These are phyloP conservation scores for Eimeria acervulina DNA, from an alignment of 169 alveolate species.

Conservation along the genomic window DNA sequence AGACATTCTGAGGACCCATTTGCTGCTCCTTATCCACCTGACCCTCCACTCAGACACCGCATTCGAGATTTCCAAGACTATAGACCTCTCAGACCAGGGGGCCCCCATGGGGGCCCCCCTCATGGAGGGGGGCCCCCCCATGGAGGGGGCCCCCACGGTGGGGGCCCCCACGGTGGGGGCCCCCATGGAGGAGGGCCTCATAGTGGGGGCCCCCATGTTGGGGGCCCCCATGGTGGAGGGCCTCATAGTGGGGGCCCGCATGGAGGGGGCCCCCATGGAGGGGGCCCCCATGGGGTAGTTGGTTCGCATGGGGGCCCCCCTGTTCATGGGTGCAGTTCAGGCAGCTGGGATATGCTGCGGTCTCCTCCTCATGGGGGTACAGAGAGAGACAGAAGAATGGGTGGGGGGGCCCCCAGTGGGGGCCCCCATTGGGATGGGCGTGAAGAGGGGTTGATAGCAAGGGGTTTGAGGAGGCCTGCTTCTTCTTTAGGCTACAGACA, in stretches of 20 bases:
- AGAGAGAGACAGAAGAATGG: slow-evolving; percentile 48
- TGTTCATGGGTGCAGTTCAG: background rate
- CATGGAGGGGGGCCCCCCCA: background rate
- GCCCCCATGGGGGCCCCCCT: background rate
- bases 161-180: background rate
- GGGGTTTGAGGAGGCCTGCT: background rate
- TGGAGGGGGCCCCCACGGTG: slow-evolving; percentile 35
- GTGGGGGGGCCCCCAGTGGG: background rate
- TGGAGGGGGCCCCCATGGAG: background rate
- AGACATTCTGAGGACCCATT: too few species aligned
- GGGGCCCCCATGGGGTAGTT: slow-evolving; percentile 21
- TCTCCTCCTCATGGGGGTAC: background rate
- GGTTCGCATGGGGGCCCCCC: background rate
- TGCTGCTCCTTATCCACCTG: background rate
- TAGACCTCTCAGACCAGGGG: background rate
- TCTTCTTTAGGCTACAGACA: slow-evolving; percentile 27
- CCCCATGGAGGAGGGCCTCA: background rate
- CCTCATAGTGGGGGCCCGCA: background rate
- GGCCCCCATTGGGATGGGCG: slow-evolving; percentile 20
- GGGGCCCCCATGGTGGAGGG: too few species aligned
- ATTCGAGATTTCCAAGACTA: background rate
- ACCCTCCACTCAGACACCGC: background rate
- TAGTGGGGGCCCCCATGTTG: background rate
- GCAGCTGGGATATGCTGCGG: slow-evolving; percentile 10
- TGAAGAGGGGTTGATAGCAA: background rate